These are phyloP conservation scores for Fusarium luffae DNA, from an alignment of 2,329 filamentous ascomycete species.

Conservation along the genomic window DNA sequence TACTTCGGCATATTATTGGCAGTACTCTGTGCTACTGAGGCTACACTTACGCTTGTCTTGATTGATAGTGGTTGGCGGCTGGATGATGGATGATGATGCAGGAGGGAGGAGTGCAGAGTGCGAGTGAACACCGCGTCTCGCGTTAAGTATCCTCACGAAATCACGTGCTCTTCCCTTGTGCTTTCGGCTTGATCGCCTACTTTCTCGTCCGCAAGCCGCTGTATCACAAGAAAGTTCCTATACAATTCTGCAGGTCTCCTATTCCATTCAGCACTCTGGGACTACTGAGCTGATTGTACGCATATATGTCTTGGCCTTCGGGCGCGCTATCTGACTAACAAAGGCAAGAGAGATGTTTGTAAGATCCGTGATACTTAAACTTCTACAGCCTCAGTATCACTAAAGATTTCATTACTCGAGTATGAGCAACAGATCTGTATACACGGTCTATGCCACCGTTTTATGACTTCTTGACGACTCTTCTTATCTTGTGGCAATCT, in stretches of 20 bases:
- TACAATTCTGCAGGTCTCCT: neutral
- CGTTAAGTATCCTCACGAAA: neutral
- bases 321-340: neutral
- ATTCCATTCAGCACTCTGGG: neutral
- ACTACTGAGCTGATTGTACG: neutral
- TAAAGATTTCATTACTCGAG: too few relatives aligned
- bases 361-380: neutral
- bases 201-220: neutral
- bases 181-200: too few relatives aligned
- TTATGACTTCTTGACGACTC: neutral
- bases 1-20: neutral
- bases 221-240: neutral
- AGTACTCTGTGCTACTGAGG: neutral
- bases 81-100: neutral
- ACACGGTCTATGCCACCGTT: neutral
- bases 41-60: neutral
- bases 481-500: neutral
- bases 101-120: too few relatives aligned
- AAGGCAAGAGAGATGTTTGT: neutral
- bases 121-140: neutral
- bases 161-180: too few relatives aligned
- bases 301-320: neutral
- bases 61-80: neutral
- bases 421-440: neutral
- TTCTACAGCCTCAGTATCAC: neutral